phyloP scores from a whole-genome alignment of 805 yeast species.

The Jamesozyma piceae region DNA sequence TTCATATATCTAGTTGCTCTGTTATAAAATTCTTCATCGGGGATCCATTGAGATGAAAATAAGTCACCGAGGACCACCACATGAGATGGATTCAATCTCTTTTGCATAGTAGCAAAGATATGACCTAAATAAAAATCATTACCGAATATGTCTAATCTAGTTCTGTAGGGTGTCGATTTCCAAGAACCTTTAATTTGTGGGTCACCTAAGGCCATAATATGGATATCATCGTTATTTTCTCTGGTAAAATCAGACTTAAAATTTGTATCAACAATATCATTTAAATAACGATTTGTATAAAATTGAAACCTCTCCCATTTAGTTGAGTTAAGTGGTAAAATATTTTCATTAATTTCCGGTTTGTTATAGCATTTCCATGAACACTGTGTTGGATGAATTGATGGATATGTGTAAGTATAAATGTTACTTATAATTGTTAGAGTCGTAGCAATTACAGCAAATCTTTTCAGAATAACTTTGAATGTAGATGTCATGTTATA shows the following conservation, averaged over 20 bases:
- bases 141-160: conserved; percentile 75
- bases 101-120: conserved; percentile 57
- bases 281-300: conserved; percentile 26
- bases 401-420: conserved; percentile 71
- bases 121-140: conserved; percentile 88
- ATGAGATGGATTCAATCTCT: conserved; percentile 60
- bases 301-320: conserved; percentile 16
- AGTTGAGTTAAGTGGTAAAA: neutral
- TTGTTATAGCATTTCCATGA: conserved; percentile 41
- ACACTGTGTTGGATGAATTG: conserved; percentile 44
- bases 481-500: conserved; percentile 1
- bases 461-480: conserved; percentile 1
- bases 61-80: conserved; percentile 90
- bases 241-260: conserved; percentile 7
- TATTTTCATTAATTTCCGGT: conserved; percentile 4
- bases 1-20: conserved; percentile 67
- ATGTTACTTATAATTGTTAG: conserved; percentile 43
- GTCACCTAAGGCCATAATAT: conserved; percentile 81
- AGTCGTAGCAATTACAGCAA: conserved; percentile 13
- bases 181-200: conserved; percentile 93
- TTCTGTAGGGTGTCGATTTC: conserved; percentile 59
- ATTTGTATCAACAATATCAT: conserved; percentile 20
- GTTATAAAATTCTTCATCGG: conserved; percentile 73
- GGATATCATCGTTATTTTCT: conserved; percentile 34
- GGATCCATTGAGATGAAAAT: conserved; percentile 91